Evolutionary conservation across 2,329 filamentous ascomycete genomes (phyloP).

Genomic region (Periconia sp.): DNA sequence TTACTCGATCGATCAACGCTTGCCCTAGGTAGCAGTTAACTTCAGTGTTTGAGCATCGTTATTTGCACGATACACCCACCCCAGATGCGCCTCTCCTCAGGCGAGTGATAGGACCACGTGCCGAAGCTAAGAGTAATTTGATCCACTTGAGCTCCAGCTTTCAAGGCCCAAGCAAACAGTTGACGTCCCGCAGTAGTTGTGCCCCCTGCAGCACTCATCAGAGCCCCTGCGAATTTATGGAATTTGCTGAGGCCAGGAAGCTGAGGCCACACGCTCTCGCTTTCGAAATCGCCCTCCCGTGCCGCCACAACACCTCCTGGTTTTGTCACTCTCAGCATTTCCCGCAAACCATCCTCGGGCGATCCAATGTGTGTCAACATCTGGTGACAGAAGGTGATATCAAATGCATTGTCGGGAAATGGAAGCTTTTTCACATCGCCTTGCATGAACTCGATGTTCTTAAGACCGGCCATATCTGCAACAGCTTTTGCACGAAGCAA

Average conservation of each 20-base stretch:
- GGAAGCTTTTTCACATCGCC: conserved; percentile 38
- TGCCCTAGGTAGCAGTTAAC: no score
- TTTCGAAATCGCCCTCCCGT: conserved; percentile 13
- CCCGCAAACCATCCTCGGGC: conserved; percentile 48
- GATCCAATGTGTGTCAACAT: conserved; percentile 54
- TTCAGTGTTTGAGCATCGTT: no score
- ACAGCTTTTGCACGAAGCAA: no score
- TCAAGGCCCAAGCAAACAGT: conserved; percentile 25
- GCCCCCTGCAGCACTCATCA: conserved; percentile 21
- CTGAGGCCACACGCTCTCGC: conserved; percentile 24
- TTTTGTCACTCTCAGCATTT: conserved; percentile 57
- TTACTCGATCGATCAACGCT: no score
- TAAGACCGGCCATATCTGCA: conserved; percentile 25
- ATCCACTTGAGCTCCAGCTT: conserved; percentile 5
- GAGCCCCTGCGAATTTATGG: background rate
- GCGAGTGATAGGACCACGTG: no score
- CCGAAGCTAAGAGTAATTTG: conserved; percentile 4
- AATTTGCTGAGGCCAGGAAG: background rate
- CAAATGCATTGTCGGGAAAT: conserved; percentile 51
- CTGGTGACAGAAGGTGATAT: conserved; percentile 57
- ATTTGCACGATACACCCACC: no score
- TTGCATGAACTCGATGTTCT: conserved; percentile 30
- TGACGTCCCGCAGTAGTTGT: conserved; percentile 21
- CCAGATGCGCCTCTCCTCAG: no score
- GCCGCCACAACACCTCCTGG: conserved; percentile 52